Conservation (phyloP, 2,329 filamentous ascomycete species). For the Taxawa tesnikishii region DNA sequence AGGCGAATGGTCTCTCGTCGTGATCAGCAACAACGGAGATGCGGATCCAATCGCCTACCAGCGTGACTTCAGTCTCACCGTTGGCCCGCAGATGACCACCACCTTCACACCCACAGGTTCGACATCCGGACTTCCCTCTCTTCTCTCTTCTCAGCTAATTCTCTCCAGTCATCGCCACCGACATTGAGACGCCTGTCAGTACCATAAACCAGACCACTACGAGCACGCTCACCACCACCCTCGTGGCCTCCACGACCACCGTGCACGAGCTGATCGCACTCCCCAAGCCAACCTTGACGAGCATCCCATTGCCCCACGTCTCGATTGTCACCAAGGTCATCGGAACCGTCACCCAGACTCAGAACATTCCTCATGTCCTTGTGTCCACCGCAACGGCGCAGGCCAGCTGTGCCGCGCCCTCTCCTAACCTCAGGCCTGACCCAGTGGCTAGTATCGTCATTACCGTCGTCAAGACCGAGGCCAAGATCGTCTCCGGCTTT, state of each 20-base stretch:
- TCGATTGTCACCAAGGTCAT: background rate
- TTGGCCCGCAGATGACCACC: slow-evolving; percentile 21
- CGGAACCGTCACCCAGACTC: background rate
- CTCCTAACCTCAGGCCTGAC: slow-evolving; percentile 1
- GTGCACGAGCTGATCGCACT: background rate
- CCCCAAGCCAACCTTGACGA: background rate
- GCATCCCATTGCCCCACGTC: background rate
- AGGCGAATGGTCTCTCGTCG: slow-evolving; percentile 29
- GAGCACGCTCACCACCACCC: slow-evolving; percentile 1
- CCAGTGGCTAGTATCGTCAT: slow-evolving; percentile 1
- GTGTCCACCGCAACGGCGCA: background rate
- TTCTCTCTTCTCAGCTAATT: slow-evolving; percentile 18
- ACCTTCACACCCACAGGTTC: slow-evolving; percentile 15
- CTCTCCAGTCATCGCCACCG: slow-evolving; percentile 3
- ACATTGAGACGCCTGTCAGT: background rate
- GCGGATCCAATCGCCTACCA: slow-evolving; percentile 32
- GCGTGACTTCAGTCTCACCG: slow-evolving; percentile 24
- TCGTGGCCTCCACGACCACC: background rate
- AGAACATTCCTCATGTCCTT: background rate
- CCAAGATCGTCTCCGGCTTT: too few species aligned
- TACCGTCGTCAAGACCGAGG: slow-evolving; percentile 2
- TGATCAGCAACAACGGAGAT: slow-evolving; percentile 29
- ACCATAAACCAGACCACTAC: background rate
- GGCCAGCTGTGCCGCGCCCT: background rate
- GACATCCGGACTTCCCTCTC: too few species aligned